phyloP scores from a whole-genome alignment of 441 rosid genomes.

The Erodium moschatum region DNA sequence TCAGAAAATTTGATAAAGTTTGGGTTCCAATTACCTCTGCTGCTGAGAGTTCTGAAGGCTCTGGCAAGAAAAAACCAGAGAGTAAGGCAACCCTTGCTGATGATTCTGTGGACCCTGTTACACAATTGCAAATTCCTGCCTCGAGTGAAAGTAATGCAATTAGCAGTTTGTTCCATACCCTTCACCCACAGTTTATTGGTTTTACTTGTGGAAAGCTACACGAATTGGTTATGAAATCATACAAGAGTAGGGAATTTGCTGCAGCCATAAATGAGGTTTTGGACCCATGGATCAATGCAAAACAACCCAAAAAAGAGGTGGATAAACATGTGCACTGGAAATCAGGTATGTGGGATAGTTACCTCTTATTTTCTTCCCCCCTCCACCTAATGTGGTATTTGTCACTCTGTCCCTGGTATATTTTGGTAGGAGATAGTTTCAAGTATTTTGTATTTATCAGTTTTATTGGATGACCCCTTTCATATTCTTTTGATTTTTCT shows the following conservation, averaged over 20 bases:
- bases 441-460: no score
- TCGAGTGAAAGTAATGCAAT: slow-evolving; percentile 25
- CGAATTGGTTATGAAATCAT: slow-evolving; percentile 94
- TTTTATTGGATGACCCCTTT: not conserved
- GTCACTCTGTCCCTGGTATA: no score
- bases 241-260: slow-evolving; percentile 91
- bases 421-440: no score
- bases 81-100: slow-evolving; percentile 29
- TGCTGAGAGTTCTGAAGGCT: slow-evolving; percentile 37
- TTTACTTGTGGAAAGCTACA: slow-evolving; percentile 90
- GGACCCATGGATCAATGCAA: slow-evolving; percentile 92
- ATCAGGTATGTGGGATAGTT: slow-evolving; percentile 45
- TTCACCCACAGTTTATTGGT: slow-evolving; percentile 92
- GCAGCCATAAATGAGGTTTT: slow-evolving; percentile 93
- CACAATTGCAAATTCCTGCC: slow-evolving; percentile 29
- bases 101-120: slow-evolving; percentile 30
- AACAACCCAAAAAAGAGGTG: slow-evolving; percentile 85
- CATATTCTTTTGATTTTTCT: not conserved
- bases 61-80: slow-evolving; percentile 29
- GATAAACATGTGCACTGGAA: slow-evolving; percentile 71
- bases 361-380: not conserved
- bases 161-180: slow-evolving; percentile 45
- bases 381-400: no score
- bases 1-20: slow-evolving; percentile 73
- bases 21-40: slow-evolving; percentile 75